Evolutionary conservation across 2,329 filamentous ascomycete species (phyloP), one percentile per base, ranked within the genome.

Genomic region (Fusarium redolens): DNA sequence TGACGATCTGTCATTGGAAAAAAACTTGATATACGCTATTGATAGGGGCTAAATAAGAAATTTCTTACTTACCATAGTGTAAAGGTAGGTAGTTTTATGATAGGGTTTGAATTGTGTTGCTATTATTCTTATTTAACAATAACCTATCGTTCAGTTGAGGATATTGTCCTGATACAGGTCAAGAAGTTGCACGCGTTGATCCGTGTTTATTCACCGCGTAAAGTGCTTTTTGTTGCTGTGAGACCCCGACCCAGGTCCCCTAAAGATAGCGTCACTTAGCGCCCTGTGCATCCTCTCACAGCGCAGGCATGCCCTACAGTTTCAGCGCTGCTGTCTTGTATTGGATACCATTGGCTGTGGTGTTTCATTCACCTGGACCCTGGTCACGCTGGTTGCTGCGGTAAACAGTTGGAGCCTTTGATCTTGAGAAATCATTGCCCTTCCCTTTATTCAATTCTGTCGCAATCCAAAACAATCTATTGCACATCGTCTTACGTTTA

Each of bases 121-220:
- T 68, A 71, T 63, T 61, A 25, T 35, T 67, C 43, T 66, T 58
- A 25, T 22, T 44, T 38, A 52, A 52, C 47, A 72, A 62, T 65
- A 40, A 22, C 50, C 31, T 71, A 54, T 65, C 64, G 60, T 64
- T 75, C 65, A 63, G 68, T 68, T 75, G 47, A 65, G 62, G 38
- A 60, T 61, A 64, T 66, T 43, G 41, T 56, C 37, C 61, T 67
- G 45, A 67, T 69, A 33, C 38, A 44, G 33, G 31, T 37, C 22
- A 52, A 61, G 35, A 43, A 61, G 68, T 66, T 43, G 68, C 65
- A 65, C 68, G 63, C 73, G 75, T 71, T 50, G 22, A 45, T 69
- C 74, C 77, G 76, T 78, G 79, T 78, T 25, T 18, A 37, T 48
- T 69, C 51, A 73, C 76, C 81, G 81, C 80, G 81, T 83, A 81